Conservation (phyloP, 116 monocot genomes). For the Dioscorea cayenensis region DNA sequence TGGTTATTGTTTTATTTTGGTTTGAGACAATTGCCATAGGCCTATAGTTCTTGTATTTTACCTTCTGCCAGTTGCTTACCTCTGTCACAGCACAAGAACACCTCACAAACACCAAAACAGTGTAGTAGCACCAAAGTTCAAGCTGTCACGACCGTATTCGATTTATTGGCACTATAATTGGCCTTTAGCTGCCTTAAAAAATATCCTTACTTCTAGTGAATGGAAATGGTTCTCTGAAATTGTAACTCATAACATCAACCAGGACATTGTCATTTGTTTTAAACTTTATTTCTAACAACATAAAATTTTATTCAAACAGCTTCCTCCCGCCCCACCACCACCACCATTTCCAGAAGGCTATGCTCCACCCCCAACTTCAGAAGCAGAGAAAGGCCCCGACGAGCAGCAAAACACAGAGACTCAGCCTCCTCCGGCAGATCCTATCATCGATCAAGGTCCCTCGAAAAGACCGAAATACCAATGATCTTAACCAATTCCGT, state of each 20-base stretch:
- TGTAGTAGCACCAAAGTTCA: no score
- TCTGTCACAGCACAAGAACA: no score
- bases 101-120: no score
- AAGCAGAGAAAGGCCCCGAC: constrained; percentile 39
- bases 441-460: constrained; percentile 85
- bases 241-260: not conserved
- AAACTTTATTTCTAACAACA: not conserved
- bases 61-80: no score
- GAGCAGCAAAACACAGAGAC: constrained; percentile 33
- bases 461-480: constrained; percentile 65
- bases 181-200: no score
- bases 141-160: no score
- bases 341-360: constrained; percentile 87
- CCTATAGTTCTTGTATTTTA: no score
- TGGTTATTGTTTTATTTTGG: no score
- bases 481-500: constrained; percentile 2
- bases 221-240: not conserved
- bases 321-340: constrained; percentile 63
- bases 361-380: constrained; percentile 34
- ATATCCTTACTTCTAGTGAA: no score
- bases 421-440: constrained; percentile 47
- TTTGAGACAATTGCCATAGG: no score
- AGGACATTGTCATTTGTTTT: not conserved
- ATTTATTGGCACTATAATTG: no score
- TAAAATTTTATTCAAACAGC: constrained; percentile 28